Base-by-base conservation (phyloP, 2,329 filamentous ascomycete species). In the Paradendryphiella salina region DNA sequence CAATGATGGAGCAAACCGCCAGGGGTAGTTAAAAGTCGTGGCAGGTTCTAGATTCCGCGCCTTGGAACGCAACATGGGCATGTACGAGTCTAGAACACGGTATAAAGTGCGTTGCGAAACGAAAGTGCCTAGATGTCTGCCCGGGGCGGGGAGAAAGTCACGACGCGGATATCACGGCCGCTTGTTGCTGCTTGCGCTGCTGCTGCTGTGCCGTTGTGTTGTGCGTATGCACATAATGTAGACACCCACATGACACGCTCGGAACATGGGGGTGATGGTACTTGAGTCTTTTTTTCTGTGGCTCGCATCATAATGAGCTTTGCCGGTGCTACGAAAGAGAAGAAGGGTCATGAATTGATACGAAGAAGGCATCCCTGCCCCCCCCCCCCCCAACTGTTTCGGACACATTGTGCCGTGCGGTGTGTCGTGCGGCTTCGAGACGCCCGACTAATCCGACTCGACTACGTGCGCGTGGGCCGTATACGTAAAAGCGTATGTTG, bases 11-110 rank as follows among this genome's bases (percentile, higher is more conserved):
- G 3, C 20, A 5, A 26, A 26, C 3, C 23, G 23, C 23, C 23
- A 26, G 9, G 23, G 8, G 23, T 26, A 26, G 35, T 15, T 37
- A 13, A 17, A 11, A 17, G 26, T 28, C 20, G 21, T 33, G 9
- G 36, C 15, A 13, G 14, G 41, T 33, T 35, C 50, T 35, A 56
- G 50, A 54, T 44, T 41, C 11, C 20, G 13, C 21, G 8, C 23
- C 23, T 26, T 9, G 23, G 8, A 26, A 26, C 8, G 8, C 10
- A 26, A 26, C 9, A 26, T 26, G 10, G 23, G 8, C 23, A 9
- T 2, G 23, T 26, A 26, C 6, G 8, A 9, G 23, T 26, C 23
- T 26, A 26, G 23, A 26, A 26, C 23, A 26, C 7, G 23, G 2
- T 26, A 3, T 7, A 26, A 23, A 23, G 21, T 23, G 21, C 21